Evolutionary conservation across 257 asterid species (phyloP), one percentile per base, ranked within the genome.

Genomic region (Handroanthus guayacan): DNA sequence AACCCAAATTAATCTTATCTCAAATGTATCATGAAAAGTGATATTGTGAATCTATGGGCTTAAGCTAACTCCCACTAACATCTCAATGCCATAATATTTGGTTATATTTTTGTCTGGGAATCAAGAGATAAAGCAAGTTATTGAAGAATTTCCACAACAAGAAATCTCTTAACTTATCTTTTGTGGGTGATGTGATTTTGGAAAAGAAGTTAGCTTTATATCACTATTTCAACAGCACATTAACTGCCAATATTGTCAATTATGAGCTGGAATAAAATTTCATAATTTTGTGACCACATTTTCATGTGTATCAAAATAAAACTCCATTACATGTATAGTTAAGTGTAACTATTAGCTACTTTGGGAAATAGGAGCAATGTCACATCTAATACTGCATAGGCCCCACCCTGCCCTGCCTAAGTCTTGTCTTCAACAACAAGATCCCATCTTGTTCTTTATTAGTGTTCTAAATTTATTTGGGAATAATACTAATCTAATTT

Each of bases 231-330:
- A 25, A 66, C 60, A 52, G 79, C 41, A 52, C 18, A 25, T 41
- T 50, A 76, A 76, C 62, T 78, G 67, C 74, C 67, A 72, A 63
- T 38, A 62, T 41, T 63, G 62, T 63, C 62, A 50, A 58, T 43
- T 5, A 25, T 71, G 45, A 63, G 62, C 43, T 67, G 72, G 6
- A 45, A 58, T 44, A 66, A 41, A 78, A 74, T 62, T 64, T 78
- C 51, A 64, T 54, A 39, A 64, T 70, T 65, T 34, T 61, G 64
- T 44, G 39, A 62, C 34, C 44, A 13, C 62, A 41, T 39, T 25
- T 78, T 63, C 41, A 70, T 69, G 47, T 69, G 37, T 51, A 5
- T 52, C 25, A 37, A 43, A 54, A 36, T 4, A 71, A 55, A 36
- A 31, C 74, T 50, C 62, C 34, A 45, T 17, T 20, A 72, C 2